phyloP scores from a whole-genome alignment of 1,284 basidiomycete genomes.

The Moesziomyces aphidis region DNA sequence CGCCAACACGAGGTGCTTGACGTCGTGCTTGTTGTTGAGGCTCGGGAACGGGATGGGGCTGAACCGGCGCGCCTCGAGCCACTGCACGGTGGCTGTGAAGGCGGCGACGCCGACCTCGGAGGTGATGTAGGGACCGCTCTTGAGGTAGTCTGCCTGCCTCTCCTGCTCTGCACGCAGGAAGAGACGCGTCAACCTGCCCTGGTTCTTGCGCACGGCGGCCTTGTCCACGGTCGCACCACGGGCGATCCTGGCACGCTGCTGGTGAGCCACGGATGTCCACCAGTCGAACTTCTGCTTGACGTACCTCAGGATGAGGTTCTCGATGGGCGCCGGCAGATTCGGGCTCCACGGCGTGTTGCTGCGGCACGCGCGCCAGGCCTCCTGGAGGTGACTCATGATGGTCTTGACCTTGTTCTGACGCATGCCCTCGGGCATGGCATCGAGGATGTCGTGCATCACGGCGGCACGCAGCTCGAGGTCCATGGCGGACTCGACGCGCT shows the following conservation, averaged over 20 bases:
- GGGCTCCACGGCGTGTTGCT: conserved; percentile 99
- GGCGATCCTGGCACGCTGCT: conserved; percentile 92
- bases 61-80: conserved; percentile 67
- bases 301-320: conserved; percentile 98
- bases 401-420: conserved; percentile 99
- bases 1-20: conserved; percentile 65
- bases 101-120: conserved; percentile 66
- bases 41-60: conserved; percentile 67
- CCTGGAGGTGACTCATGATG: conserved; percentile 94
- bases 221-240: conserved; percentile 99
- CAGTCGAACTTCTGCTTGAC: conserved; percentile 99
- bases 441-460: conserved; percentile 96
- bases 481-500: conserved; percentile 98
- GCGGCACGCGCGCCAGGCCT: conserved; percentile 97
- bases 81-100: conserved; percentile 67
- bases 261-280: conserved; percentile 95
- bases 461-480: conserved; percentile 97
- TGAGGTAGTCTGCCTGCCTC: conserved; percentile 66
- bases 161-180: conserved; percentile 67
- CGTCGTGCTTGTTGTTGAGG: conserved; percentile 68
- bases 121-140: conserved; percentile 67
- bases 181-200: conserved; percentile 85
- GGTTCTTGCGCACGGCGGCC: conserved; percentile 96
- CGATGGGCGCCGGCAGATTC: conserved; percentile 97
- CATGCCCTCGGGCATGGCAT: conserved; percentile 96